Evolutionary conservation across 129 eudicot species (phyloP).

Genomic region (Chrysanthemum makinoi): DNA sequence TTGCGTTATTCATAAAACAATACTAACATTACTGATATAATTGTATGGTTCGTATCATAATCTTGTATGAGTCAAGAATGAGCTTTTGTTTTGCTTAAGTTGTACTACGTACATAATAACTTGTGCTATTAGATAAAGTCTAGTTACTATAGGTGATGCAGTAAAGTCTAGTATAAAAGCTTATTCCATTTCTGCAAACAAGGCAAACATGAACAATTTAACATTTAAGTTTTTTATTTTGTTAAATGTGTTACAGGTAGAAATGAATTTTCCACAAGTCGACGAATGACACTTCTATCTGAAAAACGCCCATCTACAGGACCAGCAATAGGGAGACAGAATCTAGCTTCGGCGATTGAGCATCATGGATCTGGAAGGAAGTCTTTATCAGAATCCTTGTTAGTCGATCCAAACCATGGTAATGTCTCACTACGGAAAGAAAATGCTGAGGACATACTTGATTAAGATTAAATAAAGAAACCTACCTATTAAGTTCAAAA

Average conservation of each 20-base stretch:
- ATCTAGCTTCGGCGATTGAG: slow-evolving; percentile 76
- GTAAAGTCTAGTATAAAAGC: neutral
- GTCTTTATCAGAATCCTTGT: slow-evolving; percentile 84
- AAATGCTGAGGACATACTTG: slow-evolving; percentile 24
- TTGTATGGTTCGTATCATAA: no score
- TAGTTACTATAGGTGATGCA: no score
- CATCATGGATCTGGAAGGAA: slow-evolving; percentile 91
- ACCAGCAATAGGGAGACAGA: slow-evolving; percentile 57
- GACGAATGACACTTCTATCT: slow-evolving; percentile 41
- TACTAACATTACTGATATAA: no score
- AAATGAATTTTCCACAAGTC: slow-evolving; percentile 51
- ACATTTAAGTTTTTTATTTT: neutral
- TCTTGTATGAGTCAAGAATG: no score
- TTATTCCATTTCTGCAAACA: neutral
- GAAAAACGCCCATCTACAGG: slow-evolving; percentile 50
- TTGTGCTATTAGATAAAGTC: no score
- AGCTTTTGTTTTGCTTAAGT: no score
- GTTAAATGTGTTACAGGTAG: slow-evolving; percentile 52
- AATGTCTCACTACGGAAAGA: slow-evolving; percentile 81
- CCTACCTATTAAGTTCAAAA: neutral
- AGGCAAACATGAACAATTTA: neutral
- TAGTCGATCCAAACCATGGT: slow-evolving; percentile 59
- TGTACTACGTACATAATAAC: no score
- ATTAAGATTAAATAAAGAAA: no score
- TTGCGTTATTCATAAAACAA: no score